Conservation (phyloP, 1,284 basidiomycete genomes). For the Phenoliferia sp. region DNA sequence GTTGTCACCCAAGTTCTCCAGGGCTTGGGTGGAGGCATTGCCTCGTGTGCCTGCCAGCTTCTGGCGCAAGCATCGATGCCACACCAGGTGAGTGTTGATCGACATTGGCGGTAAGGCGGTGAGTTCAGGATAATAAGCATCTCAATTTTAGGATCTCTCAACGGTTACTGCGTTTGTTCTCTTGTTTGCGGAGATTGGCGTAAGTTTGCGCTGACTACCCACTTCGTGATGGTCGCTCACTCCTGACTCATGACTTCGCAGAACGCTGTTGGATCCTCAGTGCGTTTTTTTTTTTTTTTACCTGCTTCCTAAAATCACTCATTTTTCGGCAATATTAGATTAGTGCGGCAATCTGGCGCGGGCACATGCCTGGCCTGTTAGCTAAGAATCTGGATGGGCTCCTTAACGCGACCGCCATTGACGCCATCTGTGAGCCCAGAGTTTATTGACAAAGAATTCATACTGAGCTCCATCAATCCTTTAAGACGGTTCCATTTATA, state of each 20-base stretch:
- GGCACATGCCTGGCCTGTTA: constrained; percentile 31
- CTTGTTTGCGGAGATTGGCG: constrained; percentile 74
- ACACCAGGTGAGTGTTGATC: constrained; percentile 45
- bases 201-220: constrained; percentile 57
- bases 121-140: too few relatives aligned
- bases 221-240: constrained; percentile 41
- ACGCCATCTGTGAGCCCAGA: constrained; percentile 9
- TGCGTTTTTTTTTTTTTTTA: background rate
- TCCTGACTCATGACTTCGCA: background rate
- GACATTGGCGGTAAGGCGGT: too few relatives aligned
- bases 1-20: constrained; percentile 58
- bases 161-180: constrained; percentile 75
- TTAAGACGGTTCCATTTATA: constrained; percentile 36
- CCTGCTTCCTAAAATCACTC: too few relatives aligned
- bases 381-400: constrained; percentile 20
- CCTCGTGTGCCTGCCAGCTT: constrained; percentile 63
- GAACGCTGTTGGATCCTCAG: background rate
- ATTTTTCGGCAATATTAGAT: too few relatives aligned
- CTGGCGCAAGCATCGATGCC: constrained; percentile 71
- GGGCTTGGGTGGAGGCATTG: constrained; percentile 72
- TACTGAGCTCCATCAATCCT: background rate
- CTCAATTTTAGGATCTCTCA: constrained; percentile 56
- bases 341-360: constrained; percentile 30
- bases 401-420: constrained; percentile 23
- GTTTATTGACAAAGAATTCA: background rate